Conservation (phyloP, 495 filamentous ascomycete species). For the Margaritispora aquatica region DNA sequence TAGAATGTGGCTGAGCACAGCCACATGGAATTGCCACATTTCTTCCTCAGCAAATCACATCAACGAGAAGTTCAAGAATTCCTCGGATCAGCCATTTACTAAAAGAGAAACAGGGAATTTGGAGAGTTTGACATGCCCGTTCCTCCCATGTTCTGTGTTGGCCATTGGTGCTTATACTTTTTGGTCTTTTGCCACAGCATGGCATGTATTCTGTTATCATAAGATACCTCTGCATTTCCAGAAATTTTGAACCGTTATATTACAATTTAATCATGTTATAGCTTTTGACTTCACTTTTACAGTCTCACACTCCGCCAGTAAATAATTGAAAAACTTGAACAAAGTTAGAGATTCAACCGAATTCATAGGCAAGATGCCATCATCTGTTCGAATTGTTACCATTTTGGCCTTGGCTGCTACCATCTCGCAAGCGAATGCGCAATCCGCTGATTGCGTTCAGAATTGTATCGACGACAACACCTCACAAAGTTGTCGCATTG, state of each 20-base stretch:
- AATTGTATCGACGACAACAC: conserved; percentile 28
- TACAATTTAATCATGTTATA: neutral
- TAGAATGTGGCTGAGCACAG: conserved; percentile 7
- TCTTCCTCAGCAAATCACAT: neutral
- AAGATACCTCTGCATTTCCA: too few relatives aligned
- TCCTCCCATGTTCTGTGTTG: neutral
- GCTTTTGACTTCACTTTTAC: neutral
- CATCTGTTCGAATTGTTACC: conserved; percentile 12
- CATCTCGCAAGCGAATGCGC: conserved; percentile 24
- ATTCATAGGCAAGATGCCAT: neutral
- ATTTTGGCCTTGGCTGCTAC: conserved; percentile 23
- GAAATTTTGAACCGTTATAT: neutral
- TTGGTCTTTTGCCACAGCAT: conserved; percentile 11
- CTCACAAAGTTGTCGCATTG: conserved; percentile 24
- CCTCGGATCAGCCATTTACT: neutral
- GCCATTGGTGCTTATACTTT: neutral
- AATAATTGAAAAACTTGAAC: too few relatives aligned
- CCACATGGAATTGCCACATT: neutral
- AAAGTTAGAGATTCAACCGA: too few relatives aligned
- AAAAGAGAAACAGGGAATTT: conserved; percentile 17
- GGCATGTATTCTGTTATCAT: too few relatives aligned
- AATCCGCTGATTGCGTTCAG: conserved; percentile 26
- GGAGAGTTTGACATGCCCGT: conserved; percentile 1
- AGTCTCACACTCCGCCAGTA: too few relatives aligned
- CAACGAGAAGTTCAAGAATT: neutral